Evolutionary conservation across 768 basidiomycete species (phyloP).

Genomic region (Plicaturopsis crispa): DNA sequence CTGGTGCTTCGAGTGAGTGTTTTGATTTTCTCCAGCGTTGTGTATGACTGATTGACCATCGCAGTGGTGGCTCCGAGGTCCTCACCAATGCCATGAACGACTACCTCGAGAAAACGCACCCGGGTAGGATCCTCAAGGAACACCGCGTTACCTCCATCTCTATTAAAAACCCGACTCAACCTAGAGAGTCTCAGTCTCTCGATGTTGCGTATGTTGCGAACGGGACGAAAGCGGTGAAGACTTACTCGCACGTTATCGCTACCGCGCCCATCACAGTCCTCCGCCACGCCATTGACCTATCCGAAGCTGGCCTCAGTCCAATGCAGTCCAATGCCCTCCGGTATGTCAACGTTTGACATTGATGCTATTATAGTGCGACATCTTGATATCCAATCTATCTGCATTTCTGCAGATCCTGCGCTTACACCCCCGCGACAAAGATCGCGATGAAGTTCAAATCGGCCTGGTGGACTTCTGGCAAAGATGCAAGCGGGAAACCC

Average conservation of each 20-base stretch:
- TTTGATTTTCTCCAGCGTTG: too few relatives aligned
- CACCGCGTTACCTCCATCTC: conserved; percentile 10
- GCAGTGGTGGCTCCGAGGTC: conserved; percentile 13
- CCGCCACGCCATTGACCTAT: conserved; percentile 18
- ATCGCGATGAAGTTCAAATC: conserved; percentile 27
- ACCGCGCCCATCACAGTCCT: conserved; percentile 24
- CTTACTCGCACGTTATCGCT: conserved; percentile 19
- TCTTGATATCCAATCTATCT: too few relatives aligned
- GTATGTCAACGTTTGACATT: too few relatives aligned
- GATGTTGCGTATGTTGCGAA: neutral
- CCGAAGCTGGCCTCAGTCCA: conserved; percentile 12
- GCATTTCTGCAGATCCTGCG: too few relatives aligned
- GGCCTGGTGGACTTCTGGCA: conserved; percentile 33
- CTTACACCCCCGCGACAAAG: conserved; percentile 25
- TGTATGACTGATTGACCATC: too few relatives aligned
- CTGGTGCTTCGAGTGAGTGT: too few relatives aligned
- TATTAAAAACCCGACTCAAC: too few relatives aligned
- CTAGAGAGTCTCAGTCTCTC: too few relatives aligned
- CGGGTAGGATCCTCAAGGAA: too few relatives aligned
- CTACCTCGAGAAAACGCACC: neutral
- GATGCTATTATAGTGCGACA: too few relatives aligned
- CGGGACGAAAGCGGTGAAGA: neutral
- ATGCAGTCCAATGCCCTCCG: conserved; percentile 26
- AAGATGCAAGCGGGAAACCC: too few relatives aligned
- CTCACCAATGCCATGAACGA: conserved; percentile 19